Percentiles rank a stretch among this genome's conserved stretches.
These are phyloP conservation scores for Monilinia laxa DNA, from an alignment of 2,329 filamentous ascomycete species.

Conservation along the genomic window DNA sequence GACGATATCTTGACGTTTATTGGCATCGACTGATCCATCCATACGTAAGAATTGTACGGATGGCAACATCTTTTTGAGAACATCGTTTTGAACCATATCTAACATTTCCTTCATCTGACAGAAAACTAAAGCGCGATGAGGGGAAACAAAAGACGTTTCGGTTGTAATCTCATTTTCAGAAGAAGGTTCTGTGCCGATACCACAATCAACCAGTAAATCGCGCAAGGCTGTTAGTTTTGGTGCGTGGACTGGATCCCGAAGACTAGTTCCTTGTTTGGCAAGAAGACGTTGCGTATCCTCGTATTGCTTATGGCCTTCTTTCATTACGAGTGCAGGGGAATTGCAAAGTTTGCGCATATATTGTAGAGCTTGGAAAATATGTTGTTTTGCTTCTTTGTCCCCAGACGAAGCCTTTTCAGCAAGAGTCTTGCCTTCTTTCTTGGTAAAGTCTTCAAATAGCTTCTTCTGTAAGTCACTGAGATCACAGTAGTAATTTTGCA, in stretches of 20 bases:
- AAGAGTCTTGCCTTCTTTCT: slow-evolving; percentile 87
- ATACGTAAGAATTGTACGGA: slow-evolving; percentile 91
- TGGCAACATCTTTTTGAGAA: slow-evolving; percentile 86
- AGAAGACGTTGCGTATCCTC: slow-evolving; percentile 82
- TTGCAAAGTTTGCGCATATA: slow-evolving; percentile 99
- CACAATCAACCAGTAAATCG: slow-evolving; percentile 96
- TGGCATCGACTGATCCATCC: slow-evolving; percentile 89
- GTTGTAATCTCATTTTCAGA: slow-evolving; percentile 55
- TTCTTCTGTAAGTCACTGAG: slow-evolving; percentile 92
- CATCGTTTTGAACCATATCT: slow-evolving; percentile 95
- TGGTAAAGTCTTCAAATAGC: slow-evolving; percentile 94
- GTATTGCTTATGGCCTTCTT: slow-evolving; percentile 87
- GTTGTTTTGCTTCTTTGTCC: slow-evolving; percentile 92
- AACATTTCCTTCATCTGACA: slow-evolving; percentile 99
- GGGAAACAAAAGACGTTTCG: slow-evolving; percentile 79
- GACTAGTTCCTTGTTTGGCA: slow-evolving; percentile 71
- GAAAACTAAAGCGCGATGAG: slow-evolving; percentile 93
- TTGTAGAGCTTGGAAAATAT: slow-evolving; percentile 98
- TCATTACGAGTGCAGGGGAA: slow-evolving; percentile 93
- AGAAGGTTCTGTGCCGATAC: slow-evolving; percentile 72
- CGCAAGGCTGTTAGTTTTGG: slow-evolving; percentile 88
- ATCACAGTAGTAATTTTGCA: slow-evolving; percentile 99
- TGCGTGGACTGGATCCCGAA: slow-evolving; percentile 84
- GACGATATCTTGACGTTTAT: slow-evolving; percentile 93
- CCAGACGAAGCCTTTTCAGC: slow-evolving; percentile 78